Evolutionary conservation across 495 filamentous ascomycete genomes (phyloP), one percentile per base, ranked within the genome.

Genomic region (Daldinia bambusicola): DNA sequence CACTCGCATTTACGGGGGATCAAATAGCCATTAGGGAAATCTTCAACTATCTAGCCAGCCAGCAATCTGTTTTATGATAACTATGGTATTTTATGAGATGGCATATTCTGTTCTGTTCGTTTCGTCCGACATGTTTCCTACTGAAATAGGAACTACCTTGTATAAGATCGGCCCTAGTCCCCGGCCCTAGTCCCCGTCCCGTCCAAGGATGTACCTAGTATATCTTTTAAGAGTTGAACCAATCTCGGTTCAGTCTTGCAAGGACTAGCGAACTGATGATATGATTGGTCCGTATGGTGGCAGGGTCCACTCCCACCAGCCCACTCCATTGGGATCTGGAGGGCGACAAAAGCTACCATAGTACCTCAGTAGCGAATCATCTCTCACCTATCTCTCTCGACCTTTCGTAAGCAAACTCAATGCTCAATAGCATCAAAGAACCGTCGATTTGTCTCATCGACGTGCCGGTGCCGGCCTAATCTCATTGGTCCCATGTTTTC

Each of bases 401-500:
- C 26, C 26, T 26, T 56, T 56, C 40, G 56, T 61, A 64, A 56
- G 13, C 45, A 22, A 32, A 26, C 26, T 50, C 20, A 16, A 50
- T 70, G 62, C 26, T 50, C 20, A 16, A 50, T 70, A 57, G 57
- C 51, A 56, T 56, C 56, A 70, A 50, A 26, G n/a, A 16, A 18
- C 32, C 57, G 34, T 22, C 7, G 30, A 57, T 61, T 61, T 61
- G 50, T 58, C 48, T 71, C 57, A 66, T 65, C 16, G 51, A 45
- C 10, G 16, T 58, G 55, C 50, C 50, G 48, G 45, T 65, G 67
- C 55, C 56, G 55, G 55, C 22, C 38, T 26, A 26, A 26, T 31
- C 13, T 60, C 31, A 66, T 70, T 70, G 68, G 67, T n/a, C 43
- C 38, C 22, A 61, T 61, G 1, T 18, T 57, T 8, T 37, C n/a